Evolutionary conservation across 148 eudicot species (phyloP), one percentile per base, ranked within the genome.

Genomic region (Heliamphora exappendiculata): DNA sequence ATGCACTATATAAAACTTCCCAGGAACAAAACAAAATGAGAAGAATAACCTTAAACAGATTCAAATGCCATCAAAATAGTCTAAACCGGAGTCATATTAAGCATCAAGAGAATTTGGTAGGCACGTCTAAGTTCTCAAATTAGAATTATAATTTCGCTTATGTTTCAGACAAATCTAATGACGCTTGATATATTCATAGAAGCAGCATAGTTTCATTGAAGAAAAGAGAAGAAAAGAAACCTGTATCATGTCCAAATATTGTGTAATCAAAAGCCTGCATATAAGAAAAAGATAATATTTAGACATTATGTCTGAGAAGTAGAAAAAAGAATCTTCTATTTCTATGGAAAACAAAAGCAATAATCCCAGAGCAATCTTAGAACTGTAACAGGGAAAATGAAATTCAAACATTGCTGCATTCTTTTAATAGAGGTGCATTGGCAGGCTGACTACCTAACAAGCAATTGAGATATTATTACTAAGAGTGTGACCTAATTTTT

Each of bases 231-330:
- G 55, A 24, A 41, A 73, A 57, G 78, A 70, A 69, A 96, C 99
- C 99, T 93, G 99, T 96, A 84, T 96, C 98, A 83, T 93, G 90
- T 54, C 62, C 83, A 68, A 84, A 84, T 45, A 60, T 81, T 45
- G 73, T 45, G 75, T 82, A 78, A 68, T 70, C 80, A 74, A 79
- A 51, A 24, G 81, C 93, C 95, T 91, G 95, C 86, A 83, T 36
- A n/a, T 1, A 62, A 39, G 20, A 22, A 39, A 24, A 78, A 50
- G 54, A 63, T n/a, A 47, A 29, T 24, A 42, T 34, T 78, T 39
- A 72, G 81, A 65, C 80, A 55, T 55, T n/a, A n/a, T n/a, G 45
- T 39, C 65, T 41, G 41, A 12, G 2, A 8, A 36, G 45, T 47
- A 69, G 51, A 22, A 60, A 7, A 19, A 29, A 58, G n/a, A 42